Base-by-base conservation (phyloP, 805 yeast genomes). In the Komagataella ulmi region DNA sequence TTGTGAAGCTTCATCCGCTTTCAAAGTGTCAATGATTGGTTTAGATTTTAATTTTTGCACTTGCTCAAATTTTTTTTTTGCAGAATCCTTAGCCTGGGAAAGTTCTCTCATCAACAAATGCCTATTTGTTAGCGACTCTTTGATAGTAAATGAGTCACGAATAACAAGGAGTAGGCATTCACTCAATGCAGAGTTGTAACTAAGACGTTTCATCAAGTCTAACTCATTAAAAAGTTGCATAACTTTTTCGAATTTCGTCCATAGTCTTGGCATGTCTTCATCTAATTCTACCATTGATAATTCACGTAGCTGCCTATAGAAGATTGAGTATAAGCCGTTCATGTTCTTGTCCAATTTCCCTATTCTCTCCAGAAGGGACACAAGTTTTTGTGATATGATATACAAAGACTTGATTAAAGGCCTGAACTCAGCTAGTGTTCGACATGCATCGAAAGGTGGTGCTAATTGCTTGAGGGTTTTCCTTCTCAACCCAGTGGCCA, bases 21-120 rank as follows among this genome's bases (percentile, higher is more conserved):
- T 88, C 24, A 86, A 65, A 0, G 98, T 96, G 59, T 85, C 91
- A 50, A 88, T 81, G 50, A 85, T 80, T 43, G 88, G 72, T 58
- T 77, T 81, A 51, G 79, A 79, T 58, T 87, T 85, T 52, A 88
- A 74, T 59, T 82, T 81, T 7, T 79, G 74, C 1, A 95, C 95
- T 3, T 78, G 74, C 49, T 79, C 77, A 59, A 87, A 95, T 59
- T 80, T 85, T 30, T 77, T 67, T 57, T 77, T 80, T 1, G 96
- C 80, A 52, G 73, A 79, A 6, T 81, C 79, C 64, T 90, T 95
- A 1, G 97, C 90, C 61, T 79, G 85, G 36, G 78, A 60, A 50
- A 88, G 71, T 57, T 93, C 99, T 51, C 97, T 76, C 96, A 93
- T 93, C 44, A 91, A 68, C 53, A 93, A 72, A 64, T 93, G 96